These are phyloP conservation scores for Trichophyton verrucosum DNA, from an alignment of 2,329 filamentous ascomycete species.

Conservation along the genomic window DNA sequence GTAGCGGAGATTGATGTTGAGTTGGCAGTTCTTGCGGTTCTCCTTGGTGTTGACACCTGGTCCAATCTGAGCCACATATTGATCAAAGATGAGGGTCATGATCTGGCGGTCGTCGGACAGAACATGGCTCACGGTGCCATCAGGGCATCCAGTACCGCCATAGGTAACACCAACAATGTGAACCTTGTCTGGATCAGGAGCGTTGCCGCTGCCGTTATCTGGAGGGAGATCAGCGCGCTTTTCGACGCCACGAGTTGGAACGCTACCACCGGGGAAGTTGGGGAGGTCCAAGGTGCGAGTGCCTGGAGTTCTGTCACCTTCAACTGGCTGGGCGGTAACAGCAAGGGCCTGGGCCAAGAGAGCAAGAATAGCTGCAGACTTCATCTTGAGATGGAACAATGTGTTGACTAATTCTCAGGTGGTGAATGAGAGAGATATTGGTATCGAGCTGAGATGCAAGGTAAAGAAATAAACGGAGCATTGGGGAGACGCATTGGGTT, in stretches of 20 bases:
- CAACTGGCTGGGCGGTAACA: conserved; percentile 7
- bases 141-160: conserved; percentile 38
- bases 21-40: conserved; percentile 42
- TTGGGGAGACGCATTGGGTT: conserved; percentile 8
- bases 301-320: background rate
- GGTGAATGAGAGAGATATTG: background rate
- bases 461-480: background rate
- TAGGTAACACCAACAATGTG: conserved; percentile 35
- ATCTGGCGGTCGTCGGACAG: conserved; percentile 32
- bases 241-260: conserved; percentile 9
- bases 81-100: conserved; percentile 42
- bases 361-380: conserved; percentile 12
- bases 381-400: conserved; percentile 10
- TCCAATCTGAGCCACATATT: conserved; percentile 41
- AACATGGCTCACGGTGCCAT: conserved; percentile 32
- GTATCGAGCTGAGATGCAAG: background rate
- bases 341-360: conserved; percentile 16
- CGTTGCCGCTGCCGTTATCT: conserved; percentile 4
- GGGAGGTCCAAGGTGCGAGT: conserved; percentile 10
- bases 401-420: background rate
- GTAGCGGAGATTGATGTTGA: conserved; percentile 42
- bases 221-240: conserved; percentile 4
- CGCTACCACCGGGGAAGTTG: conserved; percentile 8
- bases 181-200: conserved; percentile 25
- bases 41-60: conserved; percentile 31